phyloP scores from a whole-genome alignment of 495 filamentous ascomycete genomes.

The Penicillium cataractarum region DNA sequence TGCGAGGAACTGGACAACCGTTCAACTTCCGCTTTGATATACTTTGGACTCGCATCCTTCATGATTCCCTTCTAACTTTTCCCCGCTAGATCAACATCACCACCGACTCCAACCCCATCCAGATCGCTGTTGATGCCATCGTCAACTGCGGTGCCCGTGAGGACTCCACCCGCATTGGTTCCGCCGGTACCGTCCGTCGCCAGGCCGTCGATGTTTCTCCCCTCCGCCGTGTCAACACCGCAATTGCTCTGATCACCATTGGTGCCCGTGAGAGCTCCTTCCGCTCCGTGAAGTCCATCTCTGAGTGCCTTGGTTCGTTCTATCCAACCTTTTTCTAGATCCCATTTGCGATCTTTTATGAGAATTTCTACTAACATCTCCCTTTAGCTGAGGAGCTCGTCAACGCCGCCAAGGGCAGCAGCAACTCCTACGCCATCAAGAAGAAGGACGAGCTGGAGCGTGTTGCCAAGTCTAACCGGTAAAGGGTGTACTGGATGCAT shows the following conservation, averaged over 20 bases:
- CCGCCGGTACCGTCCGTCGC: conserved; percentile 97
- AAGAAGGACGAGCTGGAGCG: conserved; percentile 99
- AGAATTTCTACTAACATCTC: not conserved
- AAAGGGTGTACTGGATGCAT: conserved; percentile 55
- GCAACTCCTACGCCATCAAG: conserved; percentile 99
- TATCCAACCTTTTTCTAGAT: no score
- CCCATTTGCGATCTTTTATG: no score
- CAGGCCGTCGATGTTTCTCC: conserved; percentile 99
- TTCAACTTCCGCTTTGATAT: not conserved
- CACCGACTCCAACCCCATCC: conserved; percentile 99
- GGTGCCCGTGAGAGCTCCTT: conserved; percentile 96
- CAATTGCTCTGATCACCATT: conserved; percentile 89
- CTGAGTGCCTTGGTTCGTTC: conserved; percentile 62
- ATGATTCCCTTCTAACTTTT: not conserved
- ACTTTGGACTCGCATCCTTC: not conserved
- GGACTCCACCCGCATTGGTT: conserved; percentile 99
- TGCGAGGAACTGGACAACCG: not conserved
- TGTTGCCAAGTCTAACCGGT: conserved; percentile 99
- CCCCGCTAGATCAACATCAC: conserved; percentile 90
- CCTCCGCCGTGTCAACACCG: conserved; percentile 99
- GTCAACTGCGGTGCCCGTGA: conserved; percentile 99
- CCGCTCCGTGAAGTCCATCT: conserved; percentile 98
- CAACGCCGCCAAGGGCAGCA: conserved; percentile 99
- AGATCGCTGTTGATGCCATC: conserved; percentile 98
- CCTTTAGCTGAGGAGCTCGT: conserved; percentile 89